Percentiles rank a stretch among this genome's conserved stretches.
Evolutionary conservation across 2,329 filamentous ascomycete genomes (phyloP).

Genomic region (Alternaria ethzedia): DNA sequence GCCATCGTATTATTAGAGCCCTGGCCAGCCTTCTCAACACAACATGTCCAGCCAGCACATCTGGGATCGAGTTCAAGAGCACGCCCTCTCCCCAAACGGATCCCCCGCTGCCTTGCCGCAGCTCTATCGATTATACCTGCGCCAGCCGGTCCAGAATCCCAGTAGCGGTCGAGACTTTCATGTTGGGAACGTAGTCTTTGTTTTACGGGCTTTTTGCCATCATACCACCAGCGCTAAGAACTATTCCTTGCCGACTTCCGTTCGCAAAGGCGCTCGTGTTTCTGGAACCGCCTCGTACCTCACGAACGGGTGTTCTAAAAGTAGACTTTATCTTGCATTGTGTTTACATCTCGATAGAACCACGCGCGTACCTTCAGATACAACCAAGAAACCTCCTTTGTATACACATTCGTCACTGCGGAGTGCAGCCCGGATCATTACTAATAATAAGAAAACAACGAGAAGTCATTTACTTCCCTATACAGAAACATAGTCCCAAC

Average conservation of each 20-base stretch:
- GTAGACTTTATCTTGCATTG: not conserved
- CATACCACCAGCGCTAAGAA: not conserved
- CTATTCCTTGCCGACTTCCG: not conserved
- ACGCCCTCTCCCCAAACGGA: not conserved
- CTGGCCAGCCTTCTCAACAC: not conserved
- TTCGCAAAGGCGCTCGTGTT: not conserved
- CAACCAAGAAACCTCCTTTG: not conserved
- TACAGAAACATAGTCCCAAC: not conserved
- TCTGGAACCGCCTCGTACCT: not conserved
- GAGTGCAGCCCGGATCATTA: conserved; percentile 6
- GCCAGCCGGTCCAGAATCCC: not conserved
- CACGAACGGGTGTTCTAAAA: not conserved
- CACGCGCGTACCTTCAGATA: not conserved
- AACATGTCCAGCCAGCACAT: not conserved
- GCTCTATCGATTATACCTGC: not conserved
- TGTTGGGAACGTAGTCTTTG: not conserved
- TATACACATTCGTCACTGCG: conserved; percentile 1
- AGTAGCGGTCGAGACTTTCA: not conserved
- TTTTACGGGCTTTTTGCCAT: not conserved
- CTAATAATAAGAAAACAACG: not conserved
- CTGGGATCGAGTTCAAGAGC: not conserved
- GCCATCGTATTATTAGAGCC: not conserved
- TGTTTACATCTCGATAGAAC: not conserved
- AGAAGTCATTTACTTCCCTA: not conserved
- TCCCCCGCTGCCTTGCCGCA: not conserved